Evolutionary conservation across 768 basidiomycete genomes (phyloP).

Genomic region (Scleroderma citrinum): DNA sequence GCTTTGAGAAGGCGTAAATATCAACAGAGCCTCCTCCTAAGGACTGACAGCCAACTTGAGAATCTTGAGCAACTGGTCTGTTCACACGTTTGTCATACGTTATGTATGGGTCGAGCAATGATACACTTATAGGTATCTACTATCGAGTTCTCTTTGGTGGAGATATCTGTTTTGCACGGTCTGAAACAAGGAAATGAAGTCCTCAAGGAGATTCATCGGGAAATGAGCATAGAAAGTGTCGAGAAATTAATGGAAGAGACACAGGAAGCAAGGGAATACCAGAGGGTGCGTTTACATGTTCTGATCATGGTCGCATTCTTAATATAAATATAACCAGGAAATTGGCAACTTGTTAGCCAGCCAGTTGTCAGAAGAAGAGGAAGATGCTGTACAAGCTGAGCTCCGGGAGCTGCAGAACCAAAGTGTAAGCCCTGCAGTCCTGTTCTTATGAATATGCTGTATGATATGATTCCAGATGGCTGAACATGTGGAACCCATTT

Average conservation of each 20-base stretch:
- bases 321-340: conserved; percentile 53
- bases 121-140: conserved; percentile 66
- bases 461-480: conserved; percentile 20
- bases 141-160: conserved; percentile 94
- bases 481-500: conserved; percentile 22
- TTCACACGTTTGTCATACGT: conserved; percentile 6
- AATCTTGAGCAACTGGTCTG: conserved; percentile 83
- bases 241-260: conserved; percentile 93
- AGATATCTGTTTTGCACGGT: conserved; percentile 89
- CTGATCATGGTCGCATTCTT: neutral
- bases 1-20: conserved; percentile 91
- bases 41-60: conserved; percentile 88
- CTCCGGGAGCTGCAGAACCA: conserved; percentile 62
- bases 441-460: neutral
- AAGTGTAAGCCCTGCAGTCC: conserved; percentile 37
- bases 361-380: conserved; percentile 80
- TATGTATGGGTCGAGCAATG: neutral
- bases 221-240: conserved; percentile 89
- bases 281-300: conserved; percentile 50
- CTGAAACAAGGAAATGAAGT: conserved; percentile 92
- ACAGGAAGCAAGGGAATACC: conserved; percentile 87
- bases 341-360: conserved; percentile 83
- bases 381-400: conserved; percentile 89
- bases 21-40: conserved; percentile 78
- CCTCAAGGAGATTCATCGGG: conserved; percentile 88